Percentiles rank a stretch among this genome's conserved stretches.
phyloP scores from a whole-genome alignment of 306 rosid species.

The Sindora glabra region DNA sequence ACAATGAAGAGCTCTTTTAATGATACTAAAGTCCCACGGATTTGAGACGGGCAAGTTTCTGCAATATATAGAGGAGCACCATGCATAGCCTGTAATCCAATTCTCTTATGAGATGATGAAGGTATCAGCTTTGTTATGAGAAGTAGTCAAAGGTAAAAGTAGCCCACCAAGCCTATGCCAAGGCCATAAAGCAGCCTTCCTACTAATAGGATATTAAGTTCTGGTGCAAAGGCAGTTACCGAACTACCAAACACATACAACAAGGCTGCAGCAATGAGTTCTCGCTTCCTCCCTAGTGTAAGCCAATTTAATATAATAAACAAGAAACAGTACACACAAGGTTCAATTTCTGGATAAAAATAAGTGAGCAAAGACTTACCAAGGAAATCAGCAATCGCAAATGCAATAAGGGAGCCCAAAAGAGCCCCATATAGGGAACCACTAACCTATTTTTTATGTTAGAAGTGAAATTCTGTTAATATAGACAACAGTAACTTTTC shows the following conservation, averaged over 20 bases:
- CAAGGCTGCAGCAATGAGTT: slow-evolving; percentile 60
- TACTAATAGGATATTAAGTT: slow-evolving; percentile 56
- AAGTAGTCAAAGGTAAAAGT: slow-evolving; percentile 6
- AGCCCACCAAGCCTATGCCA: slow-evolving; percentile 88
- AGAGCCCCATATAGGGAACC: slow-evolving; percentile 97
- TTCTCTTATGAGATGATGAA: slow-evolving; percentile 8
- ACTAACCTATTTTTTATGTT: slow-evolving; percentile 53
- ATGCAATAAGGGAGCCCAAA: slow-evolving; percentile 75
- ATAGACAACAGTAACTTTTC: not conserved
- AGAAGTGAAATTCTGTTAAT: slow-evolving; percentile 4
- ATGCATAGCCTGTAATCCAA: slow-evolving; percentile 82
- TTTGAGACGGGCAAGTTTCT: slow-evolving; percentile 88
- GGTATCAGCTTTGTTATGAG: slow-evolving; percentile 7
- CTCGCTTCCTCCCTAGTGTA: slow-evolving; percentile 67
- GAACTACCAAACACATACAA: slow-evolving; percentile 64
- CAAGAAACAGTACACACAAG: slow-evolving; percentile 17
- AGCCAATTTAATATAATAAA: slow-evolving; percentile 13
- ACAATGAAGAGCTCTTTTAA: slow-evolving; percentile 95
- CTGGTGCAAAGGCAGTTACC: slow-evolving; percentile 65
- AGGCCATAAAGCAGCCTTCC: slow-evolving; percentile 91
- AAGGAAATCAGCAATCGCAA: slow-evolving; percentile 77
- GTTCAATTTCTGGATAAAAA: slow-evolving; percentile 10
- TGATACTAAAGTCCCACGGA: slow-evolving; percentile 92
- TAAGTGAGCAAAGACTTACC: slow-evolving; percentile 38
- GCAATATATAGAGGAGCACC: slow-evolving; percentile 98